Percentiles rank a stretch among this genome's conserved stretches.
Evolutionary conservation across 2,329 filamentous ascomycete genomes (phyloP).

Genomic region (Podosphaera xanthii): DNA sequence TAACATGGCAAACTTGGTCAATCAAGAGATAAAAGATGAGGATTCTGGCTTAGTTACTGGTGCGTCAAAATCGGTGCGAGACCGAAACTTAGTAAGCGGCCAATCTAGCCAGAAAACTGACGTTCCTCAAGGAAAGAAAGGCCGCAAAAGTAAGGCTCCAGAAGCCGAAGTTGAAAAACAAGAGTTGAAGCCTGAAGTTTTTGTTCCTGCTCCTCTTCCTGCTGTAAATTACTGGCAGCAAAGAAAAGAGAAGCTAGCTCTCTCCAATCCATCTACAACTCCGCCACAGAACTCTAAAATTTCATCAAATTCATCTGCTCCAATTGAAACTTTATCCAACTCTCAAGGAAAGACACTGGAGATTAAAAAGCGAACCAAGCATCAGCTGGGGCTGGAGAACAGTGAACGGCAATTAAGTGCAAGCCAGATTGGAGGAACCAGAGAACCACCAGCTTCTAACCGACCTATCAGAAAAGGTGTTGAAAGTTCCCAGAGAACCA

Average conservation of each 20-base stretch:
- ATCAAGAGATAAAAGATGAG: conserved; percentile 20
- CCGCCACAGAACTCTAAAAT: conserved; percentile 4
- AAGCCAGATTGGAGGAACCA: conserved; percentile 10
- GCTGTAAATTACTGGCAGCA: conserved; percentile 75
- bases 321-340: conserved; percentile 8
- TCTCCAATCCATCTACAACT: conserved; percentile 18
- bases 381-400: conserved; percentile 16
- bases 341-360: conserved; percentile 15
- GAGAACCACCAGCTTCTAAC: conserved; percentile 10
- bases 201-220: conserved; percentile 65
- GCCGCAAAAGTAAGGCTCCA: conserved; percentile 15
- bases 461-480: conserved; percentile 20
- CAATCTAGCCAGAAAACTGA: conserved; percentile 36
- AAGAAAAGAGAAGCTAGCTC: conserved; percentile 41
- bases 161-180: conserved; percentile 33
- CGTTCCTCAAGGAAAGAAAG: conserved; percentile 12
- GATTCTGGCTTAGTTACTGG: conserved; percentile 38
- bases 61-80: conserved; percentile 43
- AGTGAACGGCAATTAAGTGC: conserved; percentile 15
- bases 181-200: conserved; percentile 29
- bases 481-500: conserved; percentile 15
- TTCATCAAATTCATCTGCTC: conserved; percentile 3
- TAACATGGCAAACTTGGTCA: background rate
- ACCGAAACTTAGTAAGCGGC: conserved; percentile 36
- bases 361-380: conserved; percentile 20